A percentile compares a stretch with the other conserved stretches of the same genome.
phyloP scores from a whole-genome alignment of 23 red algal genomes.

The Gracilaria vermiculophylla region DNA sequence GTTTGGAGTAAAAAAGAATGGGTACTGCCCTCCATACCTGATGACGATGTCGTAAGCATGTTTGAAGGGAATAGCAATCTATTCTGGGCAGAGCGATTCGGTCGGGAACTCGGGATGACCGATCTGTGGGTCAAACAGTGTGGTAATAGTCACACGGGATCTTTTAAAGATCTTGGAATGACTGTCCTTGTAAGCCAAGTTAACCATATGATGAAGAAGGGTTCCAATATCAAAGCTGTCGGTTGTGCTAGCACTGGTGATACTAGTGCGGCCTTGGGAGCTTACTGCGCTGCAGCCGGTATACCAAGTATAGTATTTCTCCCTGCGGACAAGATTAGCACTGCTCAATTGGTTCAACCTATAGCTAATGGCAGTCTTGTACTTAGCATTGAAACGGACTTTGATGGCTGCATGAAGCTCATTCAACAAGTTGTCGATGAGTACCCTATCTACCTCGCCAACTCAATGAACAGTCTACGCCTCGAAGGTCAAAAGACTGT shows the following conservation, averaged over 20 bases:
- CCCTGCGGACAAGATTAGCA: conserved; percentile 96
- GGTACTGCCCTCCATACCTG: conserved; percentile 91
- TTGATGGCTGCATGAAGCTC: conserved; percentile 99
- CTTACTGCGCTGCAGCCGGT: conserved; percentile 97
- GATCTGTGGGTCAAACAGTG: conserved; percentile 99
- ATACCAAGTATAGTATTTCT: conserved; percentile 98
- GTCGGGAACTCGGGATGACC: conserved; percentile 94
- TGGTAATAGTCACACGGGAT: conserved; percentile 96
- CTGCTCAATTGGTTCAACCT: conserved; percentile 97
- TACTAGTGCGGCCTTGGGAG: conserved; percentile 92
- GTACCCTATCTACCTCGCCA: conserved; percentile 98
- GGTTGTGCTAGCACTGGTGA: conserved; percentile 99
- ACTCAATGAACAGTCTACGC: conserved; percentile 98
- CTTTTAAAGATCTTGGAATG: conserved; percentile 99
- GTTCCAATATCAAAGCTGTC: conserved; percentile 87
- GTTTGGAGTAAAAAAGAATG: conserved; percentile 99
- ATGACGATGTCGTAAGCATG: conserved; percentile 96
- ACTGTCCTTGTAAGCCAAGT: conserved; percentile 98
- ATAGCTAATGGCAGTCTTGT: conserved; percentile 97
- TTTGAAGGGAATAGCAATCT: conserved; percentile 99
- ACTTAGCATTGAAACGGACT: conserved; percentile 95
- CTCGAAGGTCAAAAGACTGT: conserved; percentile 99
- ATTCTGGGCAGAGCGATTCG: conserved; percentile 99
- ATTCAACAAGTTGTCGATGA: conserved; percentile 96
- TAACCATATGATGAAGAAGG: conserved; percentile 95